phyloP scores from a whole-genome alignment of 495 filamentous ascomycete genomes.

The Amphirosellinia nigrospora region DNA sequence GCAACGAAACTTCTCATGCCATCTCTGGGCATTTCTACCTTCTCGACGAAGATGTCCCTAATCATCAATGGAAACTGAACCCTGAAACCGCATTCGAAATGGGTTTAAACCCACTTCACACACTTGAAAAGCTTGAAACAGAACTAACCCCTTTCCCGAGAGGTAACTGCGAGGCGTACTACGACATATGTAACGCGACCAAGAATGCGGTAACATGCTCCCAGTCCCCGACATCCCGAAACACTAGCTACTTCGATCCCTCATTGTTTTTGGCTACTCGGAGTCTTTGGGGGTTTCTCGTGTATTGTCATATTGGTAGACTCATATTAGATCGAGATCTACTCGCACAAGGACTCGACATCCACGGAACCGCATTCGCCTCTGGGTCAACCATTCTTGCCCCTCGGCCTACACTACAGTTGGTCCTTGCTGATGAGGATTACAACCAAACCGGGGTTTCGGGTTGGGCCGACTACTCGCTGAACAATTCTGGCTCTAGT shows the following conservation, averaged over 20 bases:
- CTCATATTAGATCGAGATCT: slow-evolving; percentile 22
- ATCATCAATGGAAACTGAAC: neutral
- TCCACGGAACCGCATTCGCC: neutral
- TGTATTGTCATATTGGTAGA: slow-evolving; percentile 29
- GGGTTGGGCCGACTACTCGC: neutral
- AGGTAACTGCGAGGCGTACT: neutral
- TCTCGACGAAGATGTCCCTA: neutral
- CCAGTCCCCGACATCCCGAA: neutral
- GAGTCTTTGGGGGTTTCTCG: slow-evolving; percentile 15
- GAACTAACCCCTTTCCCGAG: neutral
- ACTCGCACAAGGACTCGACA: slow-evolving; percentile 18
- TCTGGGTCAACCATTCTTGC: neutral
- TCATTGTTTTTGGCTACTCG: neutral
- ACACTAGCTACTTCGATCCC: neutral
- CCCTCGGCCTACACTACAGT: slow-evolving; percentile 9
- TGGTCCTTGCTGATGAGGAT: neutral
- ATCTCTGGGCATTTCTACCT: neutral
- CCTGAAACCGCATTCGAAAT: neutral
- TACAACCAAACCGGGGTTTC: neutral
- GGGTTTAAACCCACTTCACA: neutral
- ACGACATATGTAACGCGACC: neutral
- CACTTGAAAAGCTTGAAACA: neutral
- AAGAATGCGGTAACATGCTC: neutral
- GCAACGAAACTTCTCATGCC: neutral
- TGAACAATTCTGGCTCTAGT: neutral